Base-by-base conservation (phyloP, 148 eudicot species). In the Pouteria glomerata region DNA sequence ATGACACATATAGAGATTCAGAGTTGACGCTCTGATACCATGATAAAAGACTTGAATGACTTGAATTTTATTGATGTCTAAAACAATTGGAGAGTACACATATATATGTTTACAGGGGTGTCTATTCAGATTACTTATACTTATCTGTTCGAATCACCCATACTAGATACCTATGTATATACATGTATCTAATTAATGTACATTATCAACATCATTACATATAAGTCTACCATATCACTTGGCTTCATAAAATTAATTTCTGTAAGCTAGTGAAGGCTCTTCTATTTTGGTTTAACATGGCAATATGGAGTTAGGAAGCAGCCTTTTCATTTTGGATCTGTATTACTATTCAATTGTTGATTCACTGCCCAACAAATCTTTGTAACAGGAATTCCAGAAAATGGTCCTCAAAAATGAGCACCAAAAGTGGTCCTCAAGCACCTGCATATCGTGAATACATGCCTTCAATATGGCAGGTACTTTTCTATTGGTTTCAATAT, bases 391-490 rank as follows among this genome's bases (percentile, higher is more conserved):
- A 69, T 57, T 65, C 71, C 68, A 79, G 79, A 68, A 84, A 86
- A 68, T 66, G 83, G 87, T 63, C 78, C 45, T 69, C 88, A 44
- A 69, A 68, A 52, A 80, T 18, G 21, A 83, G 62, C 18, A 8
- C 19, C 13, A 83, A 57, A 57, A 85, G 69, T 73, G 82, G 73
- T 68, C 73, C 81, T 56, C 73, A 71, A 37, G 74, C 69, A 39
- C 42, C 61, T 73, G 65, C 76, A 6, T 86, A 80, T 77, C 91
- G 91, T 76, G 97, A 90, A 71, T 89, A 85, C 75, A 90, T 93
- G 97, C 97, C 97, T 68, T 89, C 84, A 70, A 80, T 82, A 30
- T 93, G 97, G 98, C 98, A 86, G 93, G 98, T 92, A 80, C 53
- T 53, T 6, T 19, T 29, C 70, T 26, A 16, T 66, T 66, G 21